Conservation (phyloP, 2,329 filamentous ascomycete genomes). For the Diplocarpon rosae region DNA sequence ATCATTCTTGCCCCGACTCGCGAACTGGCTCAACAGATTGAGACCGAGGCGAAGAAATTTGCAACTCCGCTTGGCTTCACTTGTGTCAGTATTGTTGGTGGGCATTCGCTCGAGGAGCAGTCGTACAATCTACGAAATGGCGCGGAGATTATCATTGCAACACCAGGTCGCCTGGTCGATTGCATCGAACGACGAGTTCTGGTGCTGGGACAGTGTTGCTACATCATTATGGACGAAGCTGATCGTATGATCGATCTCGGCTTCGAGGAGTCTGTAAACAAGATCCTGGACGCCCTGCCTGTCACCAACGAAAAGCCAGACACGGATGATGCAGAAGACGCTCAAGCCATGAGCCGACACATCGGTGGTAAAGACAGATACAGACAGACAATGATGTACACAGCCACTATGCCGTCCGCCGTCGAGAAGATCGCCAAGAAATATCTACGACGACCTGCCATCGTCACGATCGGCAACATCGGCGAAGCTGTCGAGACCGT, state of each 20-base stretch:
- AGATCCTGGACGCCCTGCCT: slow-evolving; percentile 89
- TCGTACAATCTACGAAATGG: slow-evolving; percentile 81
- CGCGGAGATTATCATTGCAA: slow-evolving; percentile 97
- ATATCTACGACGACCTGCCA: slow-evolving; percentile 85
- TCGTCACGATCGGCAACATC: slow-evolving; percentile 85
- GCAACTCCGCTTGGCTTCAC: slow-evolving; percentile 83
- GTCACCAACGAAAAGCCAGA: slow-evolving; percentile 93
- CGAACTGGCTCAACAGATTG: slow-evolving; percentile 95
- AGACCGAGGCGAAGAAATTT: slow-evolving; percentile 87
- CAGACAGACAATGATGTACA: slow-evolving; percentile 99
- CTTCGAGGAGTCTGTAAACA: slow-evolving; percentile 95
- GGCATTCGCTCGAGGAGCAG: slow-evolving; percentile 90
- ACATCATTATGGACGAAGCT: slow-evolving; percentile 98
- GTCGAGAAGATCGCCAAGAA: slow-evolving; percentile 96
- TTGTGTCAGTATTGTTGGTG: slow-evolving; percentile 95
- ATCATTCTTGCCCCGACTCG: slow-evolving; percentile 93
- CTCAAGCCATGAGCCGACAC: slow-evolving; percentile 71
- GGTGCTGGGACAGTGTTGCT: slow-evolving; percentile 92
- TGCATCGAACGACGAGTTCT: slow-evolving; percentile 89
- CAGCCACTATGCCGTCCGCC: slow-evolving; percentile 87
- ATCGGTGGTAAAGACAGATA: slow-evolving; percentile 69
- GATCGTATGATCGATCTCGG: slow-evolving; percentile 98
- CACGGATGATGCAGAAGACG: slow-evolving; percentile 79
- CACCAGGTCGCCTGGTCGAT: slow-evolving; percentile 90
- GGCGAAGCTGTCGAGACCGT: slow-evolving; percentile 97